Evolutionary conservation across 116 monocot species (phyloP), one percentile per base, ranked within the genome.

Genomic region (Iris pallida): DNA sequence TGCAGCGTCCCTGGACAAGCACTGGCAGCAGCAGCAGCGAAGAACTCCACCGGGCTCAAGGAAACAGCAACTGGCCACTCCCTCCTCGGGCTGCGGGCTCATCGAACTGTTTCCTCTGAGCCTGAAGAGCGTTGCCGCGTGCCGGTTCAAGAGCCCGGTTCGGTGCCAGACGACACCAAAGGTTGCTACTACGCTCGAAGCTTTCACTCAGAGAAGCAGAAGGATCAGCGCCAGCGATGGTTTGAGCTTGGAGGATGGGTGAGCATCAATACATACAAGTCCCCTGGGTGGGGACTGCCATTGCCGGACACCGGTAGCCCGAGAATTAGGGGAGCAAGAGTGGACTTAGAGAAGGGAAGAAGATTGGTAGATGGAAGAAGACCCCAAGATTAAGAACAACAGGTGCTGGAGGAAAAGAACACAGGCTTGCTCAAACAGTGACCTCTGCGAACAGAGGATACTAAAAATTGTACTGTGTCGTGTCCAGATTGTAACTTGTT

Each of bases 31-130:
- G 40, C 40, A 45, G 15, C 47, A 11, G 5, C 68, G 19, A 17
- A 68, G 61, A 17, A 42, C 49, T 43, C 20, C 10, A 12, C 53
- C 46, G 40, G 11, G 45, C 11, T 42, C 60, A 53, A 65, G 11
- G 61, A 61, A 59, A 3, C 30, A 30, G 3, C 30, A 30, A 42
- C 46, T 48, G 15, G 53, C 17, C 6, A 43, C 4, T 30, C 16
- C 74, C 54, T 20, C 85, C 4, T 79, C 59, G 79, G 68, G 77
- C 4, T 82, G 89, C 41, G 89, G 85, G 46, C 60, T 85, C 13
- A 68, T 77, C 74, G 19, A 79, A 40, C 57, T 89, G 49, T 71
- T 85, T 16, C 89, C 89, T 0, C 75, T 82, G 89, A 78, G 75
- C 44, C 46, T 77, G 55, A 82, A 80, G 49, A 61, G 70, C 13